Conservation (phyloP, 1,284 basidiomycete species). For the Polyporus tsugae region DNA sequence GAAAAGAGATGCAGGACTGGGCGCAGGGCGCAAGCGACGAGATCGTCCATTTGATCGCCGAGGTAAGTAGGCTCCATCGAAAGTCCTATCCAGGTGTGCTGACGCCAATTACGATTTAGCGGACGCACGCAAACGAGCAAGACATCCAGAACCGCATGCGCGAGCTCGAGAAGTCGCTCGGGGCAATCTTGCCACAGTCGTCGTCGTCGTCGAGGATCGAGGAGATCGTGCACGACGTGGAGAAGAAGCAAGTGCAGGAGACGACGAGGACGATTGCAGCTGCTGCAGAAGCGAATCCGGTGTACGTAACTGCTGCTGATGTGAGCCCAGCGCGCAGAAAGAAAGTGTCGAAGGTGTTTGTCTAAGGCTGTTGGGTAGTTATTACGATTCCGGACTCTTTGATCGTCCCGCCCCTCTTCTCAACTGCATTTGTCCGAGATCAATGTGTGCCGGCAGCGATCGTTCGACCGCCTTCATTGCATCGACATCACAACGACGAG, state of each 20-base stretch:
- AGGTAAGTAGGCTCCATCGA: conserved; percentile 17
- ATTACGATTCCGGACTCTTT: too few relatives aligned
- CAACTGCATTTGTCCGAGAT: too few relatives aligned
- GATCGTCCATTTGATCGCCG: conserved; percentile 13
- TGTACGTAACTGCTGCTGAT: neutral
- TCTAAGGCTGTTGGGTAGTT: neutral
- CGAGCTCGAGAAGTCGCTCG: conserved; percentile 17
- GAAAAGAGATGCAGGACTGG: conserved; percentile 19
- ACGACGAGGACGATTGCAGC: neutral
- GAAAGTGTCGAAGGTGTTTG: conserved; percentile 6
- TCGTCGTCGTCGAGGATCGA: conserved; percentile 4
- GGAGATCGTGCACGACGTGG: conserved; percentile 13
- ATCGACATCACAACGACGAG: too few relatives aligned
- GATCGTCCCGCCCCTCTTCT: too few relatives aligned
- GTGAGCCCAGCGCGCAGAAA: neutral
- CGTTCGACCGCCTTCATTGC: too few relatives aligned
- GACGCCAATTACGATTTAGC: neutral
- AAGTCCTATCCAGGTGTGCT: neutral
- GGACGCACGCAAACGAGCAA: conserved; percentile 16
- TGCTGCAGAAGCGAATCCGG: conserved; percentile 9
- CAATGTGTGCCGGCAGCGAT: too few relatives aligned
- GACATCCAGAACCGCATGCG: conserved; percentile 18
- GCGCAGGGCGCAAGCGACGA: conserved; percentile 18
- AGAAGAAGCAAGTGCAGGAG: conserved; percentile 14
- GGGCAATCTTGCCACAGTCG: conserved; percentile 11